These are phyloP conservation scores for Coprinopsis marcescibilis DNA, from an alignment of 768 basidiomycete genomes.

Conservation along the genomic window DNA sequence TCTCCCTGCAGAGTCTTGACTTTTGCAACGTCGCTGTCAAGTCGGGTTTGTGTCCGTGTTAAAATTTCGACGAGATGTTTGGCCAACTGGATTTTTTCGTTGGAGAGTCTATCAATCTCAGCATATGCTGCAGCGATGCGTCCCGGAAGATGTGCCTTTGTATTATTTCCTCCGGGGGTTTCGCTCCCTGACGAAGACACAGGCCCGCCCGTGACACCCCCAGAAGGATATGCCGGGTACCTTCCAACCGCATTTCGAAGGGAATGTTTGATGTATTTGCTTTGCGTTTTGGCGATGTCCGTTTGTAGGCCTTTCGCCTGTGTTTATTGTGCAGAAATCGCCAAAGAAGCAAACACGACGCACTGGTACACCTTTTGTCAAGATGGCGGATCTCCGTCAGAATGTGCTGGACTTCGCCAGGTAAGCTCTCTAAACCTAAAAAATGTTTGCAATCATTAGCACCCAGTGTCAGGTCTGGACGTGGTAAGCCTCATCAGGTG, in stretches of 20 bases:
- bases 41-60: constrained; percentile 38
- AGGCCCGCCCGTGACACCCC: too few species aligned
- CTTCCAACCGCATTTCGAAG: constrained; percentile 23
- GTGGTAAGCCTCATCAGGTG: too few species aligned
- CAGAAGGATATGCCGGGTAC: too few species aligned
- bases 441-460: not conserved
- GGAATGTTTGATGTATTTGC: constrained; percentile 45
- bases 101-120: constrained; percentile 38
- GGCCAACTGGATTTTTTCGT: constrained; percentile 42
- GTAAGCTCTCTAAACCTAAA: constrained; percentile 49
- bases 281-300: constrained; percentile 44
- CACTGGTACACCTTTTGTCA: constrained; percentile 40
- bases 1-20: constrained; percentile 46
- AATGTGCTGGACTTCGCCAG: constrained; percentile 45
- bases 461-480: too few species aligned
- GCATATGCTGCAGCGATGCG: constrained; percentile 41
- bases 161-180: constrained; percentile 28
- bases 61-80: constrained; percentile 46
- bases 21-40: constrained; percentile 45
- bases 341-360: constrained; percentile 9
- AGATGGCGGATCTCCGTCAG: constrained; percentile 46
- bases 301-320: constrained; percentile 43
- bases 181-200: constrained; percentile 21
- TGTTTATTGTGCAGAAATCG: not conserved
- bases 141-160: constrained; percentile 34